Conservation (phyloP, 805 yeast genomes). For the Wickerhamiella domercqiae region DNA sequence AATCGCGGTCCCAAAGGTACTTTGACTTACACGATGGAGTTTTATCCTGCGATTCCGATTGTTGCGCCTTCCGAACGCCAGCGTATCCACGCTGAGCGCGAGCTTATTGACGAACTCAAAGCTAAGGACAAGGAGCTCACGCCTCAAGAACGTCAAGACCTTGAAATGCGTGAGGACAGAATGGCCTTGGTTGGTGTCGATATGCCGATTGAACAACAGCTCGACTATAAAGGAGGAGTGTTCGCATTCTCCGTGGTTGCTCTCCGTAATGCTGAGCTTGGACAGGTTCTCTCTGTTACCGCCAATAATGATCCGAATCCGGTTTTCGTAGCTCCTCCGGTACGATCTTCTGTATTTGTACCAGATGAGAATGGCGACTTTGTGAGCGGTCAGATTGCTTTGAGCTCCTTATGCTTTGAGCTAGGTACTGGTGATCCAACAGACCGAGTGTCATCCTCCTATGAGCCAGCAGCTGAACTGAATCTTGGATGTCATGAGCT, state of each 20-base stretch:
- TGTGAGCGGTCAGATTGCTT: slow-evolving; percentile 17
- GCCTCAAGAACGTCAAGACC: slow-evolving; percentile 23
- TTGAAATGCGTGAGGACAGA: slow-evolving; percentile 16
- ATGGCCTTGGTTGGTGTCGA: slow-evolving; percentile 22
- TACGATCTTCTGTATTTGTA: slow-evolving; percentile 26
- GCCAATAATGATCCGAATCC: slow-evolving; percentile 64
- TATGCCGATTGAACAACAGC: slow-evolving; percentile 31
- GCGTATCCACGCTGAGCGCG: slow-evolving; percentile 38
- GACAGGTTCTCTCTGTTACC: slow-evolving; percentile 54
- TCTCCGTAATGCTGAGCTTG: slow-evolving; percentile 18
- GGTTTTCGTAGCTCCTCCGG: slow-evolving; percentile 42
- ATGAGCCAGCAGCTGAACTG: slow-evolving; percentile 25
- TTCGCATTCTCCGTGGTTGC: slow-evolving; percentile 42
- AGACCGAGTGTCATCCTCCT: slow-evolving; percentile 7
- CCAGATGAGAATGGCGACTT: slow-evolving; percentile 18
- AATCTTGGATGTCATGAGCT: slow-evolving; percentile 32
- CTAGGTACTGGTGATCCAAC: slow-evolving; percentile 10
- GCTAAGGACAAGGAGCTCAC: slow-evolving; percentile 15
- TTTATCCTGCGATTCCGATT: slow-evolving; percentile 75
- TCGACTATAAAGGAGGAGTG: slow-evolving; percentile 56
- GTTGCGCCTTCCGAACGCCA: slow-evolving; percentile 45
- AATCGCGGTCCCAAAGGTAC: slow-evolving; percentile 71
- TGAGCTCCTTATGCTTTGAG: slow-evolving; percentile 15
- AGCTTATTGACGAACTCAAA: slow-evolving; percentile 16
- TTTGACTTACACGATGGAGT: slow-evolving; percentile 56